Evolutionary conservation across 164 flowering plant species (phyloP).

Genomic region (Liquidambar formosana): DNA sequence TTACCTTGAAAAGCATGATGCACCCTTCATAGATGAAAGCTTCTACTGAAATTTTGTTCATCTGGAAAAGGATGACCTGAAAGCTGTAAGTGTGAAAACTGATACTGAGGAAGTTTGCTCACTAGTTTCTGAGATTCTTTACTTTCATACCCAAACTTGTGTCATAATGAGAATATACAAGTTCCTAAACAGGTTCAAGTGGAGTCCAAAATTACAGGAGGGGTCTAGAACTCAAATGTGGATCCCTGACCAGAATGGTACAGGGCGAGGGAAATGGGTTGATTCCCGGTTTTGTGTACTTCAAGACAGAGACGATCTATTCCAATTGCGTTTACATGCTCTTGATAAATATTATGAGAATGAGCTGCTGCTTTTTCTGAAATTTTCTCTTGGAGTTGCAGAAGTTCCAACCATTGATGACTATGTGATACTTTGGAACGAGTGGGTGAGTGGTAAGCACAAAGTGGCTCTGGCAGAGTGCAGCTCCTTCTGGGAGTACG

Average conservation of each 20-base stretch:
- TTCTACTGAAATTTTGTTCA: constrained; percentile 4
- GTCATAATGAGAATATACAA: constrained; percentile 17
- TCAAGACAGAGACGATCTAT: constrained; percentile 10
- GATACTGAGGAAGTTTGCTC: constrained; percentile 10
- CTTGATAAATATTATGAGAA: constrained; percentile 17
- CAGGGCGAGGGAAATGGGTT: constrained; percentile 15
- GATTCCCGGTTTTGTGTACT: constrained; percentile 13
- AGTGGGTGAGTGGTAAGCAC: constrained; percentile 14
- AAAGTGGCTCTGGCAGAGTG: background rate
- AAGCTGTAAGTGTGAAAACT: constrained; percentile 14
- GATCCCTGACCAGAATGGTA: constrained; percentile 9
- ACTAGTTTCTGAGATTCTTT: constrained; percentile 1
- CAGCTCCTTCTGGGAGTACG: background rate
- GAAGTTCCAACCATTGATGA: constrained; percentile 15
- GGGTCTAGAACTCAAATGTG: constrained; percentile 9
- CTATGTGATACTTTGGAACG: constrained; percentile 19
- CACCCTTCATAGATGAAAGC: constrained; percentile 20
- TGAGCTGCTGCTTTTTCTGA: constrained; percentile 11
- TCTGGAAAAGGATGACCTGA: constrained; percentile 8
- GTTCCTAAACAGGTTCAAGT: constrained; percentile 12
- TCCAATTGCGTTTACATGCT: constrained; percentile 7
- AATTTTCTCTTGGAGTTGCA: constrained; percentile 19
- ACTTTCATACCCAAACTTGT: background rate
- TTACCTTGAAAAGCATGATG: constrained; percentile 13
- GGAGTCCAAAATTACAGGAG: constrained; percentile 8